Base-by-base conservation (phyloP, 2,329 filamentous ascomycete genomes). In the Paraconiothyrium brasiliense region DNA sequence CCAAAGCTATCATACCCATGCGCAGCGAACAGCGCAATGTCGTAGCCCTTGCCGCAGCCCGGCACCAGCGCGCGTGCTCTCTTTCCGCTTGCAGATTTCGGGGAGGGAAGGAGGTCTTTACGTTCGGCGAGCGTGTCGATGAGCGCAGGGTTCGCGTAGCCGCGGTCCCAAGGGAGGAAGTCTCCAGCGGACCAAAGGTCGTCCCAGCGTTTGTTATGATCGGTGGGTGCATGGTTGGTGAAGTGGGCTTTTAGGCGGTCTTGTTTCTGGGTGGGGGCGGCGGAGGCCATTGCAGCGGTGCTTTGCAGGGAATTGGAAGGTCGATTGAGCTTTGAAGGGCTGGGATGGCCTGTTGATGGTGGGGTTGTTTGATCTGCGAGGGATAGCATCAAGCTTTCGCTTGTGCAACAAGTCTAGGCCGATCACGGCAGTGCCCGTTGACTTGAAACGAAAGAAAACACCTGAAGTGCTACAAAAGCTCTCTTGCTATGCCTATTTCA, bases 21-120 rank as follows among this genome's bases (percentile, higher is more conserved):
- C 10, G 87, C 87, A 54, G 89, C 86, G 48, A 97, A 84, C 41
- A 97, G 82, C 10, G 92, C 83, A 1, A 93, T 91, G 79, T 97
- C 93, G 72, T 95, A 90, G 5, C 93, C 93, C 50, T 87, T 86
- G 0, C 93, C 93, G 77, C 93, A 97, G 5, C 92, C 93, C 0
- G 93, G 91, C 0, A 97, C 90, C 9, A 96, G 82, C 1, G 90
- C 92, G 59, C 81, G 83, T 68, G 85, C 86, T 59, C 76, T 80
- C 70, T 32, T 77, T 58, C 71, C 70, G 34, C 69, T 68, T 0
- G 56, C 9, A 1, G 37, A 60, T 10, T 69, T 22, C 1, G 72
- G 56, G 0, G 27, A 4, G 2, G 80, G 80, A 32, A 85, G 69
- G 4, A 80, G 71, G 14, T 76, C 70, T 2, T 65, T 67, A 4